These are phyloP conservation scores for Phytophthora macrochlamydospora DNA, from an alignment of 352 stramenopile species.

Conservation along the genomic window DNA sequence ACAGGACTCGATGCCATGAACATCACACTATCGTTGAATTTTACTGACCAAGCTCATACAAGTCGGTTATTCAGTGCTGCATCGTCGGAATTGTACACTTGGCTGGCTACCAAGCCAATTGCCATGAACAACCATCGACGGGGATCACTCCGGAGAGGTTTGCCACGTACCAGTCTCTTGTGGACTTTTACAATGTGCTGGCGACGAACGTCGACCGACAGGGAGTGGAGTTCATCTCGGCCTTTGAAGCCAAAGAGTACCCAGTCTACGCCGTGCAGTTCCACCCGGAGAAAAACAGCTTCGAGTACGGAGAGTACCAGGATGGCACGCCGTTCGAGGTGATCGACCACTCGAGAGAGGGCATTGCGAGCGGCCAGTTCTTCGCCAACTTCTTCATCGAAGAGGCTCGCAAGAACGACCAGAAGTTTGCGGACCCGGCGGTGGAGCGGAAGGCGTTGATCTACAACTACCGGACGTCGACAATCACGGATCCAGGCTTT, in stretches of 20 bases:
- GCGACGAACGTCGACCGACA: conserved; percentile 67
- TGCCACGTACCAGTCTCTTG: conserved; percentile 46
- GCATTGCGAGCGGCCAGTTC: conserved; percentile 52
- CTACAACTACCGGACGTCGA: conserved; percentile 77
- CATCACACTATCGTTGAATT: conserved; percentile 82
- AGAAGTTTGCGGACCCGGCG: conserved; percentile 48
- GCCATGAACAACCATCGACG: conserved; percentile 80
- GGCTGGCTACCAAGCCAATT: conserved; percentile 59
- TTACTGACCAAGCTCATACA: conserved; percentile 46
- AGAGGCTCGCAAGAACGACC: conserved; percentile 74
- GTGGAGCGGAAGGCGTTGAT: conserved; percentile 57
- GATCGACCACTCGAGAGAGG: conserved; percentile 81
- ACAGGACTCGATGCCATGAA: conserved; percentile 79
- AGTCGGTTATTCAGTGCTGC: conserved; percentile 62
- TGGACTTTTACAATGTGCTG: conserved; percentile 65
- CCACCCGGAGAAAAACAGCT: conserved; percentile 93
- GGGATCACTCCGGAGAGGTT: conserved; percentile 67
- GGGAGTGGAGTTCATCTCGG: conserved; percentile 84
- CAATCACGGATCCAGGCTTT: conserved; percentile 60
- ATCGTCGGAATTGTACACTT: conserved; percentile 47
- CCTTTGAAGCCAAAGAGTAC: conserved; percentile 85
- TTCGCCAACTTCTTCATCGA: conserved; percentile 82
- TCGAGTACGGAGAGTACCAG: conserved; percentile 82
- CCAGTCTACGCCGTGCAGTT: conserved; percentile 92
- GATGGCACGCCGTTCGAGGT: conserved; percentile 76